Percentiles rank a stretch among this genome's conserved stretches.
phyloP scores from a whole-genome alignment of 2,329 filamentous ascomycete species.

The Pseudonectria buxi region DNA sequence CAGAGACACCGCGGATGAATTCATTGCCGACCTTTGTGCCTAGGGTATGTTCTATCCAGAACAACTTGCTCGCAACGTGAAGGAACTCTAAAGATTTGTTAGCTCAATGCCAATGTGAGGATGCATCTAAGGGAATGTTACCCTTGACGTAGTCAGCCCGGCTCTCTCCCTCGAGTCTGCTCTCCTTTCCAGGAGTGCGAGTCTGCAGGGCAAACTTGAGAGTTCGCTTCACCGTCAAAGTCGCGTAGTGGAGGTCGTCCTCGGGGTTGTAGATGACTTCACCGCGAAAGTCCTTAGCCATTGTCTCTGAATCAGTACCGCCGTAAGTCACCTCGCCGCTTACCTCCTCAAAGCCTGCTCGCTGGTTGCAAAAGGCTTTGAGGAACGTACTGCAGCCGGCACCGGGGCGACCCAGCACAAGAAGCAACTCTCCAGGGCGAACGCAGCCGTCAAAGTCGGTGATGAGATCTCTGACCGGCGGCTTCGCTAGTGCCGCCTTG shows the following conservation, averaged over 20 bases:
- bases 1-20: constrained; percentile 55
- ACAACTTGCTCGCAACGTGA: constrained; percentile 59
- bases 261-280: constrained; percentile 66
- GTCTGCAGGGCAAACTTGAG: constrained; percentile 61
- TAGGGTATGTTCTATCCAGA: constrained; percentile 64
- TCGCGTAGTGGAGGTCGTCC: constrained; percentile 61
- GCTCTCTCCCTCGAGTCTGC: constrained; percentile 52
- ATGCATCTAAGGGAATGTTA: too few species aligned
- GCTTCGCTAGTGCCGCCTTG: constrained; percentile 46
- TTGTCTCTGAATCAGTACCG: constrained; percentile 35
- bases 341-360: constrained; percentile 56
- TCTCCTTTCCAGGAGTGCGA: constrained; percentile 45
- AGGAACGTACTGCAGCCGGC: constrained; percentile 65
- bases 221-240: constrained; percentile 60
- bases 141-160: constrained; percentile 46
- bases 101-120: too few species aligned
- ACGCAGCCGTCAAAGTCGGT: constrained; percentile 61
- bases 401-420: constrained; percentile 62
- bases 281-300: constrained; percentile 49
- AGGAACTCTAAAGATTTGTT: too few species aligned
- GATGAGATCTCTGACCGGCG: constrained; percentile 58
- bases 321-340: constrained; percentile 61
- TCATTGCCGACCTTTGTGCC: constrained; percentile 66
- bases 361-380: constrained; percentile 65
- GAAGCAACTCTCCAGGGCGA: constrained; percentile 62